phyloP scores from a whole-genome alignment of 2,329 filamentous ascomycete genomes.

The Claviceps lovelessii region DNA sequence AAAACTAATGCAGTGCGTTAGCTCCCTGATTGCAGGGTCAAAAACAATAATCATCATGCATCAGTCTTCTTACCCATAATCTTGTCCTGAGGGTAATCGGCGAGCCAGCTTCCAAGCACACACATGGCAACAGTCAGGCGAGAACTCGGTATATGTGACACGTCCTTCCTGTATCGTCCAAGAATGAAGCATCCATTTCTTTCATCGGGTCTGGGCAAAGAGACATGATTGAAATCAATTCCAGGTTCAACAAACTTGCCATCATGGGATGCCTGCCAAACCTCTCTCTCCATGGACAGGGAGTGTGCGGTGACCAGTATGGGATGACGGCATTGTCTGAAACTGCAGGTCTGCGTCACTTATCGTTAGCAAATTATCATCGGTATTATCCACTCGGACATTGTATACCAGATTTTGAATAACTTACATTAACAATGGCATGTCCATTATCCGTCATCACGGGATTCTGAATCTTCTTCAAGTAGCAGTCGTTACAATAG shows the following conservation, averaged over 20 bases:
- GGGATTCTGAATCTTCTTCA: not conserved
- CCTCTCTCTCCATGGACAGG: not conserved
- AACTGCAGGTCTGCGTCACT: not conserved
- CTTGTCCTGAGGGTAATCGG: constrained; percentile 21
- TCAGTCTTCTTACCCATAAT: constrained; percentile 21
- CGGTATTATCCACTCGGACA: not conserved
- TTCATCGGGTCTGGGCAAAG: not conserved
- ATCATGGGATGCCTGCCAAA: not conserved
- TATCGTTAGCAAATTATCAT: not conserved
- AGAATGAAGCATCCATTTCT: constrained; percentile 13
- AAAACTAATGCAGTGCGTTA: constrained; percentile 16
- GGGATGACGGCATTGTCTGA: not conserved
- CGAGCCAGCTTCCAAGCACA: constrained; percentile 19
- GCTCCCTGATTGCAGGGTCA: too few species aligned
- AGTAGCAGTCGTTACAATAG: constrained; percentile 15
- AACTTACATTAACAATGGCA: not conserved
- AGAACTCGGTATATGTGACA: constrained; percentile 13
- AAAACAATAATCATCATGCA: not conserved
- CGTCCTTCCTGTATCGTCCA: not conserved
- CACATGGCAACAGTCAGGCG: constrained; percentile 20
- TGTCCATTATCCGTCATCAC: not conserved
- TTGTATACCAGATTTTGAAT: fast-evolving
- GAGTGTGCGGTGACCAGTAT: not conserved
- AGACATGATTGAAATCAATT: constrained; percentile 8
- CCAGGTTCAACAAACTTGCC: constrained; percentile 9